Evolutionary conservation across 441 rosid species (phyloP).

Genomic region (Brassica hybrid): DNA sequence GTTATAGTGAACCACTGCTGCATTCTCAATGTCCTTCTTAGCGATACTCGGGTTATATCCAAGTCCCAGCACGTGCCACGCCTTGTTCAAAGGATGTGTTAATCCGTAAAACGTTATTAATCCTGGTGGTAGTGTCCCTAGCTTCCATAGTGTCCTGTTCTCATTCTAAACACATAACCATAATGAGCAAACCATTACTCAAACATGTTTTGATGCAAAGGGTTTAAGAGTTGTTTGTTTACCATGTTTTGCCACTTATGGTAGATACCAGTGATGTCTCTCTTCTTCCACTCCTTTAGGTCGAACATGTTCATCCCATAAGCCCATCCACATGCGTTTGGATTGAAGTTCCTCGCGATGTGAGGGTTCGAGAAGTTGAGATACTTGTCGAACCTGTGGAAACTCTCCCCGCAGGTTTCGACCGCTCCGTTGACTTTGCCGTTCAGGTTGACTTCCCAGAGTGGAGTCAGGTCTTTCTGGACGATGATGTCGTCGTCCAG

Average conservation of each 20-base stretch:
- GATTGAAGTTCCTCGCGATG: slow-evolving; percentile 85
- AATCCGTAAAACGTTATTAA: slow-evolving; percentile 86
- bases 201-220: not conserved
- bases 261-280: slow-evolving; percentile 95
- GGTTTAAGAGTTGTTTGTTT: slow-evolving; percentile 24
- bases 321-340: slow-evolving; percentile 99
- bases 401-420: slow-evolving; percentile 97
- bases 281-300: slow-evolving; percentile 86
- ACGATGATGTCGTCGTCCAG: slow-evolving; percentile 97
- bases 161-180: slow-evolving; percentile 59
- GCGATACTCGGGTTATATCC: slow-evolving; percentile 94
- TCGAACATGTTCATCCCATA: slow-evolving; percentile 98
- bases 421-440: slow-evolving; percentile 99
- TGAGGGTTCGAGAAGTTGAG: slow-evolving; percentile 92
- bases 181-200: not conserved
- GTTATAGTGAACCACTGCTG: slow-evolving; percentile 93
- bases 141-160: slow-evolving; percentile 92
- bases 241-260: slow-evolving; percentile 99
- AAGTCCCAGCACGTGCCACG: slow-evolving; percentile 98
- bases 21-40: slow-evolving; percentile 77
- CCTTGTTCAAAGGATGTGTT: slow-evolving; percentile 85
- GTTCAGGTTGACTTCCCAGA: slow-evolving; percentile 79
- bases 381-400: slow-evolving; percentile 95
- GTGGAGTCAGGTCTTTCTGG: slow-evolving; percentile 89
- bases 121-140: slow-evolving; percentile 97